Evolutionary conservation across 116 monocot genomes (phyloP).

Genomic region (Zostera marina): DNA sequence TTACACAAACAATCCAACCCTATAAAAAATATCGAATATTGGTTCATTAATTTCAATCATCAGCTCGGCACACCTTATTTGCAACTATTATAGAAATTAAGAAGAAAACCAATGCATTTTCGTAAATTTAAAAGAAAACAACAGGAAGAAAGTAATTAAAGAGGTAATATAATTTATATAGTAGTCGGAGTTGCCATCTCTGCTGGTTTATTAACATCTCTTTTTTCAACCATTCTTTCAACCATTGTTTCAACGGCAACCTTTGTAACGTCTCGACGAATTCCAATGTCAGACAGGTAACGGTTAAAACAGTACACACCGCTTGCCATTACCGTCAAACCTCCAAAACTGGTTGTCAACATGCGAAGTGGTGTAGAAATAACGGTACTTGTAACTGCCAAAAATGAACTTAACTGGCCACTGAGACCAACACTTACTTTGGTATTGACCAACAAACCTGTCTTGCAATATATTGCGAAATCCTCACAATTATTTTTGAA

Average conservation of each 20-base stretch:
- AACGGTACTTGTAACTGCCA: conserved; percentile 31
- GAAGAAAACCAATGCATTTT: no score
- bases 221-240: background rate
- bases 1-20: no score
- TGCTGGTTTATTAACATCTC: background rate
- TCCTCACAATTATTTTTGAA: conserved; percentile 98
- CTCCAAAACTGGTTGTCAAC: conserved; percentile 27
- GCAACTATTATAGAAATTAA: no score
- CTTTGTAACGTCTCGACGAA: conserved; percentile 46
- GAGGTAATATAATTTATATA: background rate
- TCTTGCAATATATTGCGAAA: conserved; percentile 93
- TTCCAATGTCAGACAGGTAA: conserved; percentile 49
- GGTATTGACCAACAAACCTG: conserved; percentile 49
- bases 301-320: conserved; percentile 45
- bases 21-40: no score
- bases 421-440: conserved; percentile 34
- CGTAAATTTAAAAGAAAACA: no score
- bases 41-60: no score
- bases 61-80: no score
- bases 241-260: conserved; percentile 50
- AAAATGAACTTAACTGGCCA: conserved; percentile 44
- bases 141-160: no score
- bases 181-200: background rate
- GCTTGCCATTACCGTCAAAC: conserved; percentile 19
- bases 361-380: conserved; percentile 37